Evolutionary conservation across 352 stramenopile species (phyloP).

Genomic region (Phytophthora hybrid): DNA sequence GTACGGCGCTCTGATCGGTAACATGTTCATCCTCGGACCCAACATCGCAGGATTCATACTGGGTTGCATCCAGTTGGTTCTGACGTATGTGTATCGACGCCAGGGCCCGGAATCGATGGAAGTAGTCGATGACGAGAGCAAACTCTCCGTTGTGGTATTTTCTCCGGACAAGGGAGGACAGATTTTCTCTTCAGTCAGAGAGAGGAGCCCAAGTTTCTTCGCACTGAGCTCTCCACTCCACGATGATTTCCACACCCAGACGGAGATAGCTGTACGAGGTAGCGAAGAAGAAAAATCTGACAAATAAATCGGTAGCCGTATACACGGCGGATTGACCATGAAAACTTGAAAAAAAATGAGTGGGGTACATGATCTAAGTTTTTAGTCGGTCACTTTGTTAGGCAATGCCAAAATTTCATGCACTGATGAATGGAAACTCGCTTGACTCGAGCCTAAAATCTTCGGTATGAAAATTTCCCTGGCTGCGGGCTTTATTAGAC

Average conservation of each 20-base stretch:
- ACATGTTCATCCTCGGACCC: constrained; percentile 43
- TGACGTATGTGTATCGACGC: constrained; percentile 11
- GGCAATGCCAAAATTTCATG: too few relatives aligned
- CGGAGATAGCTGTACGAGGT: background rate
- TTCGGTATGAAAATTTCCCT: too few relatives aligned
- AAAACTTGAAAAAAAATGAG: background rate
- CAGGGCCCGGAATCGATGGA: background rate
- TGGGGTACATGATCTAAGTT: background rate
- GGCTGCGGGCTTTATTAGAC: too few relatives aligned
- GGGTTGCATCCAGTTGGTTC: constrained; percentile 40
- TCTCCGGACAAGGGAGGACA: constrained; percentile 15
- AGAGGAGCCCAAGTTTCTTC: constrained; percentile 25
- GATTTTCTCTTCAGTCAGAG: background rate
- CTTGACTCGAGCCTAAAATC: too few relatives aligned
- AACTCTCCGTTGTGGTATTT: constrained; percentile 15
- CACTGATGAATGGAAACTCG: too few relatives aligned
- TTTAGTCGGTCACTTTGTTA: too few relatives aligned
- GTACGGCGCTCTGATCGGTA: constrained; percentile 9
- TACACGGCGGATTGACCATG: background rate
- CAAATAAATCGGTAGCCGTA: background rate
- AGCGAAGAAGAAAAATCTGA: background rate
- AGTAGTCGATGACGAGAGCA: background rate
- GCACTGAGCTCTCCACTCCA: constrained; percentile 20
- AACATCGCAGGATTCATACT: constrained; percentile 39
- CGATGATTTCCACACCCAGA: background rate